Evolutionary conservation across 345 rosid species (phyloP).

Genomic region (Salix dunnii): DNA sequence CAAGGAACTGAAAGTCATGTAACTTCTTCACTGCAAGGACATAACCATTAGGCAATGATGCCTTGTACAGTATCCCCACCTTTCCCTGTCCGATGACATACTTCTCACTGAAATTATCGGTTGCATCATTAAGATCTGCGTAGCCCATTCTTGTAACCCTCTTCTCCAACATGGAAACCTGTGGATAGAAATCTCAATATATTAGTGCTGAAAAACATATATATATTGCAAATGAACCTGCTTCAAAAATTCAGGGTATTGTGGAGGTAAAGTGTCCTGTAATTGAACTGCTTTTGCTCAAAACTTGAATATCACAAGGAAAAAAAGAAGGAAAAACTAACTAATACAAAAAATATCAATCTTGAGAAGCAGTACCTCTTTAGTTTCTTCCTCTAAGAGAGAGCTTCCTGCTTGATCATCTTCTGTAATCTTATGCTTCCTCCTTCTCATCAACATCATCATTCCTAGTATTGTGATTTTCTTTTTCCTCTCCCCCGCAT

Average conservation of each 20-base stretch:
- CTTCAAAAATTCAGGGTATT: too few relatives aligned
- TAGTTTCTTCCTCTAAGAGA: too few relatives aligned
- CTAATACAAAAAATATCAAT: too few relatives aligned
- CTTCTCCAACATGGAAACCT: slow-evolving; percentile 25
- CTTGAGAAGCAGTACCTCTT: too few relatives aligned
- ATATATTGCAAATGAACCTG: too few relatives aligned
- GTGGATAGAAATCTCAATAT: neutral
- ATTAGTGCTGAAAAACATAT: neutral
- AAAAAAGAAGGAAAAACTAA: too few relatives aligned
- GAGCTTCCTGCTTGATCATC: too few relatives aligned
- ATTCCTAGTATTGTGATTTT: neutral
- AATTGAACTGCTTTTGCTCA: too few relatives aligned
- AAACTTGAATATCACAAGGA: too few relatives aligned
- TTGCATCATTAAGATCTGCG: slow-evolving; percentile 23
- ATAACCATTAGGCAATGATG: slow-evolving; percentile 6
- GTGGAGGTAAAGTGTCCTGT: too few relatives aligned
- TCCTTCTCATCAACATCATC: neutral
- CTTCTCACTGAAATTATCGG: slow-evolving; percentile 13
- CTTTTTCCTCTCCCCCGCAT: neutral
- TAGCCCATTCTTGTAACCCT: slow-evolving; percentile 14
- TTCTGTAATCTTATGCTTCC: neutral
- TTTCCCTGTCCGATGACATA: slow-evolving; percentile 18
- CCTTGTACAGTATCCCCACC: slow-evolving; percentile 26
- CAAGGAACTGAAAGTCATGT: slow-evolving; percentile 2
- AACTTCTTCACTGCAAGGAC: slow-evolving; percentile 24